Evolutionary conservation across 208 protist genomes (phyloP).

Genomic region (Leishmania lainsoni): DNA sequence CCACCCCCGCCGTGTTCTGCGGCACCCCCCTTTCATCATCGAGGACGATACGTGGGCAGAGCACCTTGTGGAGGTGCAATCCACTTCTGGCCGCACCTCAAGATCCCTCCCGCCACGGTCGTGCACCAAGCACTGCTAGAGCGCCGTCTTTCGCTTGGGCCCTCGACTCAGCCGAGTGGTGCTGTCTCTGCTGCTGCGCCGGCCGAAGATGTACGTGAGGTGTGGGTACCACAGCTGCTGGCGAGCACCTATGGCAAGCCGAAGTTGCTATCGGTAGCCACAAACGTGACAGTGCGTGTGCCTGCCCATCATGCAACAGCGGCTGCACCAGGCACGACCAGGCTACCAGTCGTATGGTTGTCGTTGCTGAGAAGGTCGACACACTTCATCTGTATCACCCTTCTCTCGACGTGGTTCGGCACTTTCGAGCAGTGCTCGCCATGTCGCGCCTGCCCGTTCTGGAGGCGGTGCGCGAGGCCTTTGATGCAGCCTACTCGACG

Average conservation of each 20-base stretch:
- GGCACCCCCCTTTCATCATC: slow-evolving; percentile 71
- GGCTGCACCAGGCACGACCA: background rate
- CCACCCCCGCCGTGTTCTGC: slow-evolving; percentile 55
- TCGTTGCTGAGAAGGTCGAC: slow-evolving; percentile 52
- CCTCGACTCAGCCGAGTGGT: background rate
- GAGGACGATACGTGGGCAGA: slow-evolving; percentile 87
- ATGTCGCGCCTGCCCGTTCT: slow-evolving; percentile 25
- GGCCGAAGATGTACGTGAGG: slow-evolving; percentile 13
- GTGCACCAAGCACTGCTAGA: slow-evolving; percentile 62
- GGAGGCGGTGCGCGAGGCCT: slow-evolving; percentile 20
- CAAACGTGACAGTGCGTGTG: slow-evolving; percentile 7
- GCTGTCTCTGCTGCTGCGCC: background rate
- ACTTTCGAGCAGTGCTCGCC: slow-evolving; percentile 29
- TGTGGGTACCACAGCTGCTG: slow-evolving; percentile 39
- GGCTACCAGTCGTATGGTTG: slow-evolving; percentile 8
- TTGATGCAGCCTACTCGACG: background rate
- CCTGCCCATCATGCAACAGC: background rate
- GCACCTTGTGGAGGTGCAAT: slow-evolving; percentile 79
- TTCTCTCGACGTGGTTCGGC: slow-evolving; percentile 34
- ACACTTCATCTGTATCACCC: slow-evolving; percentile 67
- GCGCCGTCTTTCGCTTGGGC: slow-evolving; percentile 21
- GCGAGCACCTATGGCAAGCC: slow-evolving; percentile 48
- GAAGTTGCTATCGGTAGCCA: slow-evolving; percentile 30
- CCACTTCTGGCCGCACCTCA: slow-evolving; percentile 59
- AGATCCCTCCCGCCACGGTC: slow-evolving; percentile 56